Evolutionary conservation across 768 basidiomycete species (phyloP).

Genomic region (Boletus pseudopeckii): DNA sequence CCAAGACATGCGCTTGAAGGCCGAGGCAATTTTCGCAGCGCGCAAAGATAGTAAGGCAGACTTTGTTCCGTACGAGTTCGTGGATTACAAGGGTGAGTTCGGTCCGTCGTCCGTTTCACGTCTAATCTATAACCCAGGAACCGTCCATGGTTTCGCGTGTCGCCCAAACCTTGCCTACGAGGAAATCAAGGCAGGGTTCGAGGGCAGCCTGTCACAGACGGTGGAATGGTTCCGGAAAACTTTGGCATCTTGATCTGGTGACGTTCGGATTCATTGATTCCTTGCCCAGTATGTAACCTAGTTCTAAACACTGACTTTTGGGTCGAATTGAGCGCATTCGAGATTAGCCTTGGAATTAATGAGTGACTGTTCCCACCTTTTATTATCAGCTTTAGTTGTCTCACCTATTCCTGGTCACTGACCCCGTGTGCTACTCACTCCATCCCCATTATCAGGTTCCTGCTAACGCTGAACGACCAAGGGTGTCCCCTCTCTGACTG

Average conservation of each 20-base stretch:
- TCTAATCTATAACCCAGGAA: constrained; percentile 33
- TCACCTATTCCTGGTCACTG: background rate
- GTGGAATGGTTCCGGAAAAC: constrained; percentile 43
- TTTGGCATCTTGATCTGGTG: constrained; percentile 5
- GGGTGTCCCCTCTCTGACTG: too few species aligned
- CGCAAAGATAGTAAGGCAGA: constrained; percentile 28
- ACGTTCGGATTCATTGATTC: background rate
- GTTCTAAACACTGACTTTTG: background rate
- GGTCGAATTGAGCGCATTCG: background rate
- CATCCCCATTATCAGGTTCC: too few species aligned
- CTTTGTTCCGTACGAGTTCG: constrained; percentile 35
- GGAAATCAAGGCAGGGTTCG: constrained; percentile 43
- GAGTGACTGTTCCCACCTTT: background rate
- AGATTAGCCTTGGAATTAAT: background rate
- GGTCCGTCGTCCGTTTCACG: background rate
- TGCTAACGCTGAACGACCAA: background rate
- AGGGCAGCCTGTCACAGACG: constrained; percentile 41
- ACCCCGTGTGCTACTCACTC: background rate
- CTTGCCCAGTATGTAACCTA: background rate
- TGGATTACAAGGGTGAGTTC: constrained; percentile 33
- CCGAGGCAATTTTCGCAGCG: constrained; percentile 31
- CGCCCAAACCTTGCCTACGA: constrained; percentile 43
- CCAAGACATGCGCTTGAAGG: constrained; percentile 21
- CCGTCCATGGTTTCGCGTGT: constrained; percentile 46
- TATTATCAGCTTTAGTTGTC: background rate